Evolutionary conservation across 2,329 filamentous ascomycete genomes (phyloP).

Genomic region (Calonectria leucothoes): DNA sequence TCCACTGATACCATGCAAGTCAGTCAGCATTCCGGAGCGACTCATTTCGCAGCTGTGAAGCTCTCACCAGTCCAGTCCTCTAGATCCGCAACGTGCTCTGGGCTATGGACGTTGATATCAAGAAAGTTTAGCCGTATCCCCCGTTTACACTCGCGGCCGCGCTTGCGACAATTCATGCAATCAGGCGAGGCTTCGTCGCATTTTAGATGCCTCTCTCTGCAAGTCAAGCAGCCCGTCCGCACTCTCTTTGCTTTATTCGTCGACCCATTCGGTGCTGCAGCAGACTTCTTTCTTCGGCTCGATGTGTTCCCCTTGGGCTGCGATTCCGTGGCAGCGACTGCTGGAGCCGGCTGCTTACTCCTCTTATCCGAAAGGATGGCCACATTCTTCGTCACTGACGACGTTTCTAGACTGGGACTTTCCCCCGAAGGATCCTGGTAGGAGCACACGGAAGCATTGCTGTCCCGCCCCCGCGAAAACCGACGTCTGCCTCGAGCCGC

Average conservation of each 20-base stretch:
- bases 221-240: constrained; percentile 91
- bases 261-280: background rate
- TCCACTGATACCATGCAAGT: constrained; percentile 65
- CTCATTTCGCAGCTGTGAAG: background rate
- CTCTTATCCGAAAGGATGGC: background rate
- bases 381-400: constrained; percentile 12
- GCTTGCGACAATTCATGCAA: constrained; percentile 87
- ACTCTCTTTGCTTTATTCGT: constrained; percentile 74
- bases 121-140: constrained; percentile 93
- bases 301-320: background rate
- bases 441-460: constrained; percentile 23
- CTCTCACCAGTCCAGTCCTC: constrained; percentile 41
- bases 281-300: background rate
- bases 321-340: background rate
- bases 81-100: constrained; percentile 60
- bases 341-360: background rate
- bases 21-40: constrained; percentile 19
- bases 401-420: background rate
- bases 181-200: constrained; percentile 80
- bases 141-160: constrained; percentile 85
- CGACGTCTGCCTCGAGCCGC: constrained; percentile 27
- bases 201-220: constrained; percentile 89
- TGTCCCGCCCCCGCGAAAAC: constrained; percentile 27
- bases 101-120: constrained; percentile 79
- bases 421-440: background rate